Base-by-base conservation (phyloP, 2,329 filamentous ascomycete genomes). In the Hypoxylon sp. region DNA sequence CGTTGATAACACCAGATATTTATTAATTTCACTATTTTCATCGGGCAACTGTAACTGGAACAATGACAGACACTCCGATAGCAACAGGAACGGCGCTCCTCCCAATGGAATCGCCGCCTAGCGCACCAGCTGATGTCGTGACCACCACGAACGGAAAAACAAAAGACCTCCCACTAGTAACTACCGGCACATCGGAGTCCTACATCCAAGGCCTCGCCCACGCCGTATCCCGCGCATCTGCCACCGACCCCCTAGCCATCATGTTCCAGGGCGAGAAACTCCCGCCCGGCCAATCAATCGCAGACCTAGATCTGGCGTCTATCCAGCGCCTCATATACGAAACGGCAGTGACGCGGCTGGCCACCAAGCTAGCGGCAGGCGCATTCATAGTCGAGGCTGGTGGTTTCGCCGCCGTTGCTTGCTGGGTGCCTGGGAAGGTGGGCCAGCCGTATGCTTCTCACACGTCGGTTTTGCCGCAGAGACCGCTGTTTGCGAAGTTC, bases 321-420 rank as follows among this genome's bases (percentile, higher is more conserved):
- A n/a, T 67, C 17, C 53, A 57, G 58, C 44, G 55, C 14, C 22
- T 66, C 1, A 44, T 63, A 4, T 44, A 44, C 46, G 50, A 59
- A 14, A 24, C 53, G 3, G 62, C 69, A 14, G 19, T 22, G 1
- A 22, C 51, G 2, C 62, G 71, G 1, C 26, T 66, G 3, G 9
- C 37, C 1, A 13, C 53, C 13, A 73, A 73, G 58, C 2, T 73
- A 10, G 35, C 54, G 10, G 31, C 31, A 24, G 65, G 67, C 51
- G 66, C 44, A 11, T 72, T 76, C 53, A 61, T 73, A 10, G 72
- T 48, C 29, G 65, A 72, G 51, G 73, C 72, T 2, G 71, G 55
- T 5, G 59, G 70, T 3, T 71, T 73, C 51, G 66, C 71, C 5
- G 64, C 69, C 9, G 69, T 73, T 2, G 67, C 70, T 6, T 72